Evolutionary conservation across 108 stramenopile genomes (phyloP).

Genomic region (Fistulifera solaris): DNA sequence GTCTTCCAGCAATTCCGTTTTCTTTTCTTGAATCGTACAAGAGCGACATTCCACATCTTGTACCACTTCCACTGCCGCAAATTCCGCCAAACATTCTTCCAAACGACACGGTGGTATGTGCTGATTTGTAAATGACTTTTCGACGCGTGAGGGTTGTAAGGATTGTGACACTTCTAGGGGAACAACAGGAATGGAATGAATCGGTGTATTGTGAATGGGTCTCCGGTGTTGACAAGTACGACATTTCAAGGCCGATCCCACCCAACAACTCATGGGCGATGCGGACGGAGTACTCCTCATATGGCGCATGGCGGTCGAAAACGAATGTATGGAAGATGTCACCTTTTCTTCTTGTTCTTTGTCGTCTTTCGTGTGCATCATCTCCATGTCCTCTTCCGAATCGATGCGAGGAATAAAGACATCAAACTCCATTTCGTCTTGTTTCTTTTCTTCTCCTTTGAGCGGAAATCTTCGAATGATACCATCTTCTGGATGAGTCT

Average conservation of each 20-base stretch:
- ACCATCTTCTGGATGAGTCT: neutral
- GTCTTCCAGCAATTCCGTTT: slow-evolving; percentile 47
- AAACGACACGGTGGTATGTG: slow-evolving; percentile 27
- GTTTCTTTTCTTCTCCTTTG: slow-evolving; percentile 20
- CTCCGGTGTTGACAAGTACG: slow-evolving; percentile 48
- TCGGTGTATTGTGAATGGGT: slow-evolving; percentile 61
- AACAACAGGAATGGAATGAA: slow-evolving; percentile 47
- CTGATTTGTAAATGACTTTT: neutral
- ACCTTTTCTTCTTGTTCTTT: neutral
- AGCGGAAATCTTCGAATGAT: neutral
- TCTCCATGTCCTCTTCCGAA: slow-evolving; percentile 1
- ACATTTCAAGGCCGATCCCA: slow-evolving; percentile 71
- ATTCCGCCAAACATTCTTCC: slow-evolving; percentile 41
- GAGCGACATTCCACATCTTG: slow-evolving; percentile 63
- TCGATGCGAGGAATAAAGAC: neutral
- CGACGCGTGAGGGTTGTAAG: neutral
- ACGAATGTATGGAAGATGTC: no score
- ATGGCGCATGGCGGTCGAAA: slow-evolving; percentile 8
- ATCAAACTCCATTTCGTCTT: slow-evolving; percentile 7
- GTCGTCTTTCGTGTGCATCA: neutral
- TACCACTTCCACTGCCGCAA: slow-evolving; percentile 50
- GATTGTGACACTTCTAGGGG: slow-evolving; percentile 36
- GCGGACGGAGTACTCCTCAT: slow-evolving; percentile 19
- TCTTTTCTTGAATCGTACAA: slow-evolving; percentile 46
- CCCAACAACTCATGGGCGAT: slow-evolving; percentile 67